phyloP scores from a whole-genome alignment of 2,329 filamentous ascomycete genomes.

The Colletotrichum chrysophilum region DNA sequence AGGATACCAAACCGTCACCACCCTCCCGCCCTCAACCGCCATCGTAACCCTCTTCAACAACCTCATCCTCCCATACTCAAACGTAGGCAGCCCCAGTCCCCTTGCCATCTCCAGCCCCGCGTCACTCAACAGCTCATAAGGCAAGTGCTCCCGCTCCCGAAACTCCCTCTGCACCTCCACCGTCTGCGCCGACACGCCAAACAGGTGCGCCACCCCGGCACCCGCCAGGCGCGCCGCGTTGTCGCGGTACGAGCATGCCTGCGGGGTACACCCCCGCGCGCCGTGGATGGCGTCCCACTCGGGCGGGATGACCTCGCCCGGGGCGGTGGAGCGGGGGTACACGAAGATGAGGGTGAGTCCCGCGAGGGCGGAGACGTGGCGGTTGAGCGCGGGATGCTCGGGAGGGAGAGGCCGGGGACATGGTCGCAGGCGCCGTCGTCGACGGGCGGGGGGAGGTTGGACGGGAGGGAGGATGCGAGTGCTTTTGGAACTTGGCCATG shows the following conservation, averaged over 20 bases:
- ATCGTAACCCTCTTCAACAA: neutral
- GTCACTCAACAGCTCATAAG: neutral
- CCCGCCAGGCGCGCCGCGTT: neutral
- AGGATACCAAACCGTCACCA: neutral
- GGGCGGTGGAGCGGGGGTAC: neutral
- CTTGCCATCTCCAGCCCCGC: neutral
- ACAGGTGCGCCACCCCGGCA: neutral
- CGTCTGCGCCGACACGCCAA: neutral
- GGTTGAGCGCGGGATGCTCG: neutral
- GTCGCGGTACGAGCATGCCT: neutral
- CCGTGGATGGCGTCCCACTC: neutral
- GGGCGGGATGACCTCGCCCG: neutral
- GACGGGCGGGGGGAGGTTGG: neutral
- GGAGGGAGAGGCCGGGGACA: accelerated
- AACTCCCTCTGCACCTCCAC: neutral
- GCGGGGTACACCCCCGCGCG: neutral
- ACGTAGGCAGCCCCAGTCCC: neutral
- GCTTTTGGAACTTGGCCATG: neutral
- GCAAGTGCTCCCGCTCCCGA: neutral
- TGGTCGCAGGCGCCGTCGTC: neutral
- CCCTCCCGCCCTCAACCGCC: neutral
- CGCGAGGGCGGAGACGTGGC: neutral
- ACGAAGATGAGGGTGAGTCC: accelerated
- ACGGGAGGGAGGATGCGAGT: neutral
- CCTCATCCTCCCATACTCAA: neutral